Evolutionary conservation across 345 rosid species (phyloP), one percentile per base, ranked within the genome.

Genomic region (Populus alba): DNA sequence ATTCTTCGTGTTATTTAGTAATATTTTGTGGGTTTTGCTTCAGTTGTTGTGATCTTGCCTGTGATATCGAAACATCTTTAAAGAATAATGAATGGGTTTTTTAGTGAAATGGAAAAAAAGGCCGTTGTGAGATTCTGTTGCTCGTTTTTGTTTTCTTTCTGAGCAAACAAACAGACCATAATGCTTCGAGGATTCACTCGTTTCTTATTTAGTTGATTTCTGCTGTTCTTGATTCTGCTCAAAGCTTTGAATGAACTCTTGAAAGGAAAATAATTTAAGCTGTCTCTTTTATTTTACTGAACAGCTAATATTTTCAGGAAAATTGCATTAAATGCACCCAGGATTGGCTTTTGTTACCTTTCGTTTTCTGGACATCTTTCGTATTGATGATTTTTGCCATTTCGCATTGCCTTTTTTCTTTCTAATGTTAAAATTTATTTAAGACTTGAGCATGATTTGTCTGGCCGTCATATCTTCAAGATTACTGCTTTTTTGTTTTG

Each of bases 101-200:
- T 13, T 45, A 51, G 41, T 38, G 31, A 37, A 57, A 59, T 9
- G 53, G 68, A 22, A 45, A 38, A 70, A 73, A n/a, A 8, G 6
- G 65, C 65, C 10, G 65, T 0, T 23, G 38, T 17, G 29, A 16
- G 63, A 33, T 29, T 61, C 68, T 61, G 38, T 27, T 66, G 20
- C 49, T 67, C 65, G 20, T 20, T 83, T 69, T n/a, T 62, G 16
- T 66, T 79, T 13, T 2, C 25, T 45, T 63, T 79, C 63, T 17
- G 23, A 41, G 41, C 49, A 16, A 74, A 59, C 65, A 61, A 76
- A 57, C 55, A 65, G 62, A 72, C 29, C 63, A 57, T 59, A 23
- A 59, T 59, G 15, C 63, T 59, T 57, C 23, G 63, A 59, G 63
- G 63, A 59, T 59, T 59, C 27, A 59, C 65, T 59, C 27, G 6